Conservation (phyloP, 1,139 yeast genomes). For the Ogataea hybrid region DNA sequence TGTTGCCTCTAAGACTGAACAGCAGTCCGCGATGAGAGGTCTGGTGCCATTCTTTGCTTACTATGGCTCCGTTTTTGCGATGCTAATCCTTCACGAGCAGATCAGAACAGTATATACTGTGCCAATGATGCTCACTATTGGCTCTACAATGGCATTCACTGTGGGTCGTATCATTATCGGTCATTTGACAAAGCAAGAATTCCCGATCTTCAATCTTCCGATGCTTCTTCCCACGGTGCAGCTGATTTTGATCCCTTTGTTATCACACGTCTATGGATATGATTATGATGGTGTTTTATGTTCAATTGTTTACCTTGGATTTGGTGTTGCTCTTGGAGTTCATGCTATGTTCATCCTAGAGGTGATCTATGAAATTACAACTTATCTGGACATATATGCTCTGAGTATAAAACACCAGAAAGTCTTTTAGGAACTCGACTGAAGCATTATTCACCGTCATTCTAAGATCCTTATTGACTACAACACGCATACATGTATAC, state of each 20-base stretch:
- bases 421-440: constrained; percentile 21
- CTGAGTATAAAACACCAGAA: constrained; percentile 80
- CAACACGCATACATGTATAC: neutral
- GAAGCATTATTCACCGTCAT: neutral
- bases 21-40: constrained; percentile 55
- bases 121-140: constrained; percentile 67
- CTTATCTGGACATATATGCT: constrained; percentile 84
- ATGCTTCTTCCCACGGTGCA: constrained; percentile 66
- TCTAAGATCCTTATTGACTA: neutral
- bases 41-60: constrained; percentile 68
- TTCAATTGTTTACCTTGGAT: constrained; percentile 64
- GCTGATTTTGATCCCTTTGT: constrained; percentile 40
- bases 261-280: constrained; percentile 40
- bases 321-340: constrained; percentile 73
- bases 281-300: constrained; percentile 40
- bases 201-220: constrained; percentile 73
- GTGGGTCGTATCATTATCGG: constrained; percentile 91
- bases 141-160: constrained; percentile 73
- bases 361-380: constrained; percentile 78
- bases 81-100: constrained; percentile 40
- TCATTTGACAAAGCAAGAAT: constrained; percentile 75
- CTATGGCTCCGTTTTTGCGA: constrained; percentile 51
- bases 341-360: constrained; percentile 81
- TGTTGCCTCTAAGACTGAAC: constrained; percentile 38
- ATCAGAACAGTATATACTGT: constrained; percentile 45